These are phyloP conservation scores for Komagataea norvegica DNA, from an alignment of 1,139 yeast species.

Conservation along the genomic window DNA sequence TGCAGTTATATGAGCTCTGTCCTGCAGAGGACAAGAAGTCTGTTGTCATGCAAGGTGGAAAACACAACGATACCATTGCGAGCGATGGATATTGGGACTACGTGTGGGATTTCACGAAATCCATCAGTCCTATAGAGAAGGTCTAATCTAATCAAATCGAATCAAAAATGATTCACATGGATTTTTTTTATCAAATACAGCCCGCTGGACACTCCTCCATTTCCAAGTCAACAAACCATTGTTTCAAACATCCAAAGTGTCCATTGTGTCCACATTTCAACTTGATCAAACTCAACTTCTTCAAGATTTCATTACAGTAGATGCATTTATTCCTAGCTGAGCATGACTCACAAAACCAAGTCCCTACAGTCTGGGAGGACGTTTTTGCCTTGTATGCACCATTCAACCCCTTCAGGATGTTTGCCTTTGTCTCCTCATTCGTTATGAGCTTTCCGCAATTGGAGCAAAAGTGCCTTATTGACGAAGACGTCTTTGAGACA, in stretches of 20 bases:
- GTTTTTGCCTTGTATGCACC: conserved; percentile 3
- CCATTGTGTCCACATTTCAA: conserved; percentile 85
- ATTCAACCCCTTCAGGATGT: conserved; percentile 25
- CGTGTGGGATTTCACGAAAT: conserved; percentile 50
- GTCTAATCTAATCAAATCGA: not conserved
- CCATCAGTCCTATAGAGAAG: conserved; percentile 13
- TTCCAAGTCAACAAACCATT: conserved; percentile 68
- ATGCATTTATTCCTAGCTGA: conserved; percentile 59
- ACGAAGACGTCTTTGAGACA: conserved; percentile 27
- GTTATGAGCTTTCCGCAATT: conserved; percentile 58
- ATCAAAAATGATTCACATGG: not conserved
- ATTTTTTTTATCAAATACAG: conserved; percentile 36
- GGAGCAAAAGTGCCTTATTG: conserved; percentile 55
- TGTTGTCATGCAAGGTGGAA: conserved; percentile 51
- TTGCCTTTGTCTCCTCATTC: conserved; percentile 55
- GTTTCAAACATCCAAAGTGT: conserved; percentile 72
- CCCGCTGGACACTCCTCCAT: conserved; percentile 75
- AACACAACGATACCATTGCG: conserved; percentile 75
- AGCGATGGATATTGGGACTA: conserved; percentile 74
- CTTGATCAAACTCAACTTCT: conserved; percentile 64
- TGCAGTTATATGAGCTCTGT: conserved; percentile 47
- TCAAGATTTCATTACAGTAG: conserved; percentile 76
- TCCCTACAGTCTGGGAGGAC: conserved; percentile 42
- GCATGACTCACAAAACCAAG: conserved; percentile 84
- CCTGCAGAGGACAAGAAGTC: conserved; percentile 43